These are phyloP conservation scores for Saitozyma podzolica DNA, from an alignment of 768 basidiomycete genomes.

Conservation along the genomic window DNA sequence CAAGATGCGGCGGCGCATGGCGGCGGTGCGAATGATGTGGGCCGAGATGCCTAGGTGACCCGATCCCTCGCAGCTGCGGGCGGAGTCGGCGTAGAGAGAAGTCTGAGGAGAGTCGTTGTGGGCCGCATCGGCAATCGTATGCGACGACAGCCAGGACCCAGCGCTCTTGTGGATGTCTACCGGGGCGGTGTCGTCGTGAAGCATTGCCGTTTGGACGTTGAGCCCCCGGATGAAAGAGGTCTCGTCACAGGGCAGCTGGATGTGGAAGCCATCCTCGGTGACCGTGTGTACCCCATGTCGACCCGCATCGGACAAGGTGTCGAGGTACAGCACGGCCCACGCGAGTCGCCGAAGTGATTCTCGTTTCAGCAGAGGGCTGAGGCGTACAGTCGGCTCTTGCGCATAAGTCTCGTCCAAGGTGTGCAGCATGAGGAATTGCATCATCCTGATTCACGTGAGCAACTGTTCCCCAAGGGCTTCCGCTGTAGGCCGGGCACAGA, in stretches of 20 bases:
- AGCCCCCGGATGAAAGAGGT: conserved; percentile 8
- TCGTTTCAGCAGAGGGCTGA: conserved; percentile 18
- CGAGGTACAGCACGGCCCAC: conserved; percentile 23
- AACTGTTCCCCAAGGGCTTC: too few species aligned
- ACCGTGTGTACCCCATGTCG: conserved; percentile 16
- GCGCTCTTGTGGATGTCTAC: too few species aligned
- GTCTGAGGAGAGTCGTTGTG: conserved; percentile 1
- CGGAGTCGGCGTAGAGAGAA: not conserved
- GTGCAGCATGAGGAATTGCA: conserved; percentile 26
- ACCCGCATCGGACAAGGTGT: conserved; percentile 18
- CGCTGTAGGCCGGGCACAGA: too few species aligned
- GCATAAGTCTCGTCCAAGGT: conserved; percentile 22
- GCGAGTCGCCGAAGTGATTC: conserved; percentile 19
- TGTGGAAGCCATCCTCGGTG: conserved; percentile 14
- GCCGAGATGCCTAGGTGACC: conserved; percentile 5
- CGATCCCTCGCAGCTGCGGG: not conserved
- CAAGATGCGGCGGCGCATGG: conserved; percentile 10
- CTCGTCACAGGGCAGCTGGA: conserved; percentile 27
- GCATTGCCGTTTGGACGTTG: conserved; percentile 5
- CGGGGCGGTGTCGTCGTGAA: not conserved
- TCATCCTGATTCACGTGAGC: conserved; percentile 16
- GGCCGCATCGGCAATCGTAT: not conserved
- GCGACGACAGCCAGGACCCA: too few species aligned
- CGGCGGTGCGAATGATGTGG: conserved; percentile 7
- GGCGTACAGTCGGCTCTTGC: not conserved